These are phyloP conservation scores for Salvia splendens DNA, from an alignment of 257 asterid genomes.

Conservation along the genomic window DNA sequence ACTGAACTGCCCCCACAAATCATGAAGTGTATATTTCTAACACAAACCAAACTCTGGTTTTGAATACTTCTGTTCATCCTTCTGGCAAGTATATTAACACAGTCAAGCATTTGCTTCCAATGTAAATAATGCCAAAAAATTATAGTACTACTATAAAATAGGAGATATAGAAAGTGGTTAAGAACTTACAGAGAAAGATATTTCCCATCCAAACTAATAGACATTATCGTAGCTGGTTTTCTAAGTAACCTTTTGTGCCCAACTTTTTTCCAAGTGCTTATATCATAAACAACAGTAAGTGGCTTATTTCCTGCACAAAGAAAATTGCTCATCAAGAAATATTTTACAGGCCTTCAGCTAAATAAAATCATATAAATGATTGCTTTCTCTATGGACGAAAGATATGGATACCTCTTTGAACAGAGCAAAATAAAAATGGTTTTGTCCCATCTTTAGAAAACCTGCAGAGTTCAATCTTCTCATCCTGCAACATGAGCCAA, in stretches of 20 bases:
- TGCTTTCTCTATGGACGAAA: conserved; percentile 9
- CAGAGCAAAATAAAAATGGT: conserved; percentile 83
- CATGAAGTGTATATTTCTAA: background rate
- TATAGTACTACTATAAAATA: no score
- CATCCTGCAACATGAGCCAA: conserved; percentile 61
- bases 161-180: conserved; percentile 1
- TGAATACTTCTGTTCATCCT: background rate
- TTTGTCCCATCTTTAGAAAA: conserved; percentile 97
- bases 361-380: conserved; percentile 18
- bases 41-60: background rate
- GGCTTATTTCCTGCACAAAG: conserved; percentile 66
- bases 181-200: conserved; percentile 87
- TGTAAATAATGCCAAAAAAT: conserved; percentile 8
- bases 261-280: conserved; percentile 80
- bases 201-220: conserved; percentile 90
- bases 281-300: conserved; percentile 85
- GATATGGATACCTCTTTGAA: conserved; percentile 63
- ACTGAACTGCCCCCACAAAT: background rate
- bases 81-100: background rate
- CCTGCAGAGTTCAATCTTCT: conserved; percentile 82
- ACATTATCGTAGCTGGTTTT: conserved; percentile 81
- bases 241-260: conserved; percentile 79
- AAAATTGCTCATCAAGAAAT: conserved; percentile 30
- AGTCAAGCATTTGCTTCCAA: conserved; percentile 12
- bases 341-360: conserved; percentile 24